Evolutionary conservation across 495 filamentous ascomycete species (phyloP).

Genomic region (Aspergillus ostianus): DNA sequence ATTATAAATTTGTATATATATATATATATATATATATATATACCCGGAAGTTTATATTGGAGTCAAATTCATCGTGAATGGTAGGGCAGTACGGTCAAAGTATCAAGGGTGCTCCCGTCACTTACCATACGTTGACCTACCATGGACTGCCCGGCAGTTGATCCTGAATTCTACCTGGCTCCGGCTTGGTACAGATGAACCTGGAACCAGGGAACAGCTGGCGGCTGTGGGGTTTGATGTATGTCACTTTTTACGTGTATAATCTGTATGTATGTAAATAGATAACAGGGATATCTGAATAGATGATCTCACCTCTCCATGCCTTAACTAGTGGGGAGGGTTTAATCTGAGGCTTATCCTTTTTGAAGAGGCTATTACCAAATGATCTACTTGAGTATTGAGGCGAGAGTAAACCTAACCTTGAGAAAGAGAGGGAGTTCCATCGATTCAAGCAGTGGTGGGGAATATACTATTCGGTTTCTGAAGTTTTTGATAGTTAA

Average conservation of each 20-base stretch:
- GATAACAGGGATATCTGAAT: background rate
- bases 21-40: too few relatives aligned
- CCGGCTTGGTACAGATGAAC: background rate
- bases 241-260: background rate
- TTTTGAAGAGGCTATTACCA: too few relatives aligned
- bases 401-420: background rate
- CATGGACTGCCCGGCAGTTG: slow-evolving; percentile 5
- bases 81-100: background rate
- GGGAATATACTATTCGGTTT: background rate
- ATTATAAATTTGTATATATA: too few relatives aligned
- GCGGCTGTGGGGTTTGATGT: slow-evolving; percentile 5
- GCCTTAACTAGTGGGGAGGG: too few relatives aligned
- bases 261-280: slow-evolving; percentile 3
- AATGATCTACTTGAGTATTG: too few relatives aligned
- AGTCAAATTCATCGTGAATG: too few relatives aligned
- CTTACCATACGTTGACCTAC: slow-evolving; percentile 13
- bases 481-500: background rate
- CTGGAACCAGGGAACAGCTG: slow-evolving; percentile 15
- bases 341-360: too few relatives aligned
- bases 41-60: too few relatives aligned
- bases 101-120: slow-evolving; percentile 14
- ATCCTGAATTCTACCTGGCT: slow-evolving; percentile 6
- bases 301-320: background rate
- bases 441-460: background rate
- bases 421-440: background rate